Evolutionary conservation across 148 eudicot genomes (phyloP).

Genomic region (Vaccinium darrowii): DNA sequence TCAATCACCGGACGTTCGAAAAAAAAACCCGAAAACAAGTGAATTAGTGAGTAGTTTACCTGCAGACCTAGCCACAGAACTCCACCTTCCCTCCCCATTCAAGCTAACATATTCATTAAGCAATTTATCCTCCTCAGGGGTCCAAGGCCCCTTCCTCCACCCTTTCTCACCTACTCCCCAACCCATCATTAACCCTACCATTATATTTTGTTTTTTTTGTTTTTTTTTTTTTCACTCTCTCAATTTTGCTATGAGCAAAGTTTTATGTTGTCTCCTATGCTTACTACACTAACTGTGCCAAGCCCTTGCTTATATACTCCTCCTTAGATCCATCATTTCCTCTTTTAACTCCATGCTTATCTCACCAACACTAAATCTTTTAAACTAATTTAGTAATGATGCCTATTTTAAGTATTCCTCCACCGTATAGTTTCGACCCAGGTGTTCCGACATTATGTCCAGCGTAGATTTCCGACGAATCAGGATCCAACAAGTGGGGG

Average conservation of each 20-base stretch:
- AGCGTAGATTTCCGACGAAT: slow-evolving; percentile 17
- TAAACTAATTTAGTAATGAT: neutral
- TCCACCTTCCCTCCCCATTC: slow-evolving; percentile 60
- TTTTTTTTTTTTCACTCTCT: neutral
- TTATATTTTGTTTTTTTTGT: neutral
- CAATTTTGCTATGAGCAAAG: neutral
- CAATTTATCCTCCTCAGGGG: slow-evolving; percentile 52
- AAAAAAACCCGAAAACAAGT: neutral
- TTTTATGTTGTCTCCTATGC: slow-evolving; percentile 31
- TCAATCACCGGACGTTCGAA: neutral
- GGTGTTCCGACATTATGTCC: slow-evolving; percentile 16
- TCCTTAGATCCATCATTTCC: slow-evolving; percentile 21
- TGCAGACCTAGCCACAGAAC: slow-evolving; percentile 47
- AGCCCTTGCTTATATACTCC: slow-evolving; percentile 26
- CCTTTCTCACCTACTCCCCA: slow-evolving; percentile 36
- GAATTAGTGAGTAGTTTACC: slow-evolving; percentile 19
- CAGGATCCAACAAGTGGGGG: slow-evolving; percentile 27
- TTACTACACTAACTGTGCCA: slow-evolving; percentile 26
- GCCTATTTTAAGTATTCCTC: neutral
- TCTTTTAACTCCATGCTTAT: slow-evolving; percentile 25
- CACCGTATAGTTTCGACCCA: slow-evolving; percentile 5
- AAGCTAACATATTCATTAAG: slow-evolving; percentile 37
- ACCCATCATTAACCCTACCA: slow-evolving; percentile 35
- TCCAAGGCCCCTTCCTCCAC: slow-evolving; percentile 79
- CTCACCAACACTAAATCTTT: slow-evolving; percentile 24